A percentile compares a stretch with the other conserved stretches of the same genome.
Conservation (phyloP, 345 rosid species). For the Pugionium cornutum region DNA sequence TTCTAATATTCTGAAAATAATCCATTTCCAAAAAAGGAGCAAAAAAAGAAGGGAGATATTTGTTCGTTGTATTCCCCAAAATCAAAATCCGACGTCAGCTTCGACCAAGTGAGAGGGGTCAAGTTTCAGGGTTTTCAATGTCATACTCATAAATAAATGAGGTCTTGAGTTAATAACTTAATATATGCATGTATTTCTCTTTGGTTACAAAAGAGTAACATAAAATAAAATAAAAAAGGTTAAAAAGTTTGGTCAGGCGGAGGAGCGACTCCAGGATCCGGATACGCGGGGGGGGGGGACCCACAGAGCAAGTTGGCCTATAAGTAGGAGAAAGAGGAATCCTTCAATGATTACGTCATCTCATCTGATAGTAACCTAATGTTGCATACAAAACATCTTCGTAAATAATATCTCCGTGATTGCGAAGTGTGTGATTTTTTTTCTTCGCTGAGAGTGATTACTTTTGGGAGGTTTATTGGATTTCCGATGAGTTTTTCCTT, state of each 20-base stretch:
- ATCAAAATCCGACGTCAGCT: slow-evolving; percentile 33
- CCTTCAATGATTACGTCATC: slow-evolving; percentile 41
- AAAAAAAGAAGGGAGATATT: neutral
- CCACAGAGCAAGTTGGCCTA: slow-evolving; percentile 29
- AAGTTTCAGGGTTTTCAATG: neutral
- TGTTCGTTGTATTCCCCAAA: slow-evolving; percentile 13
- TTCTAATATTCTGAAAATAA: neutral
- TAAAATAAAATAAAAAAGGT: neutral
- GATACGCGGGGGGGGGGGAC: slow-evolving; percentile 23
- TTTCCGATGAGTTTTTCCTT: slow-evolving; percentile 20
- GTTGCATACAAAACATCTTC: neutral
- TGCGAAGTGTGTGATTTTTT: slow-evolving; percentile 18
- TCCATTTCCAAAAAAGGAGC: neutral
- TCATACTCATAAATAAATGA: slow-evolving; percentile 1
- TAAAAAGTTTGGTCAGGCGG: slow-evolving; percentile 24
- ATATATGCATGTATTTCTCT: too few relatives aligned
- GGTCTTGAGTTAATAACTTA: neutral
- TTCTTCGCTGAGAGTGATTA: too few relatives aligned
- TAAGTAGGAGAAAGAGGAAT: slow-evolving; percentile 15
- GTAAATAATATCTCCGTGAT: slow-evolving; percentile 11
- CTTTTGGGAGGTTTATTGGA: slow-evolving; percentile 1
- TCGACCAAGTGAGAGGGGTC: slow-evolving; percentile 21
- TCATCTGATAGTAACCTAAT: slow-evolving; percentile 20
- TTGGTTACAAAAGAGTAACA: slow-evolving; percentile 4
- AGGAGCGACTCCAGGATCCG: slow-evolving; percentile 38